Evolutionary conservation across 768 basidiomycete species (phyloP).

Genomic region (Naganishia onofrii): DNA sequence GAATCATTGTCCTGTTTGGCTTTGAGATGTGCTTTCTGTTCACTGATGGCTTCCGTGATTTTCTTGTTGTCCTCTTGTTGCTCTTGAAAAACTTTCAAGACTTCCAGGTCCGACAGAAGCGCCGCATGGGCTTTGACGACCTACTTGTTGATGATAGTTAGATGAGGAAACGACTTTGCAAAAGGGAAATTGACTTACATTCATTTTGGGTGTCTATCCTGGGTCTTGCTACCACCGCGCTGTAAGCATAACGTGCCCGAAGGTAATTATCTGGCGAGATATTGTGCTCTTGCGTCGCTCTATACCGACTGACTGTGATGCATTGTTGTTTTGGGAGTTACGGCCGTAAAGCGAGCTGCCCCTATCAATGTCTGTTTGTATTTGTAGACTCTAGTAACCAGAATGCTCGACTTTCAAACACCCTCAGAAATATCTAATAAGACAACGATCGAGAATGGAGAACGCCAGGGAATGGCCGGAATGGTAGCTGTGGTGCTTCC

Average conservation of each 20-base stretch:
- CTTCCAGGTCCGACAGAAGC: constrained; percentile 86
- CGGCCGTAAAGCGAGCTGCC: not conserved
- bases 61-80: constrained; percentile 62
- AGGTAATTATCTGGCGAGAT: not conserved
- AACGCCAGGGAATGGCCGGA: no score
- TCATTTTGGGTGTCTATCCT: constrained; percentile 12
- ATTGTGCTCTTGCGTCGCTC: not conserved
- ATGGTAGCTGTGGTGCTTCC: no score
- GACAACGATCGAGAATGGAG: no score
- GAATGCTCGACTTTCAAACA: no score
- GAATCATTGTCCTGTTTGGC: constrained; percentile 33
- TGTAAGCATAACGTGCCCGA: not conserved
- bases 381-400: no score
- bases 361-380: no score
- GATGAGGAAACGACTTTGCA: not conserved
- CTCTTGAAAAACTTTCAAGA: constrained; percentile 70
- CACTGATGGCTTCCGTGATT: constrained; percentile 30
- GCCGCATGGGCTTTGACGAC: constrained; percentile 65
- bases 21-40: constrained; percentile 6
- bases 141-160: not conserved
- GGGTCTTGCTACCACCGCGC: not conserved
- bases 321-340: not conserved
- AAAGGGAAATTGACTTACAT: not conserved
- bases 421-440: no score
- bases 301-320: not conserved